Evolutionary conservation across 306 rosid species (phyloP), one percentile per base, ranked within the genome.

Genomic region (Quillaja saponaria): DNA sequence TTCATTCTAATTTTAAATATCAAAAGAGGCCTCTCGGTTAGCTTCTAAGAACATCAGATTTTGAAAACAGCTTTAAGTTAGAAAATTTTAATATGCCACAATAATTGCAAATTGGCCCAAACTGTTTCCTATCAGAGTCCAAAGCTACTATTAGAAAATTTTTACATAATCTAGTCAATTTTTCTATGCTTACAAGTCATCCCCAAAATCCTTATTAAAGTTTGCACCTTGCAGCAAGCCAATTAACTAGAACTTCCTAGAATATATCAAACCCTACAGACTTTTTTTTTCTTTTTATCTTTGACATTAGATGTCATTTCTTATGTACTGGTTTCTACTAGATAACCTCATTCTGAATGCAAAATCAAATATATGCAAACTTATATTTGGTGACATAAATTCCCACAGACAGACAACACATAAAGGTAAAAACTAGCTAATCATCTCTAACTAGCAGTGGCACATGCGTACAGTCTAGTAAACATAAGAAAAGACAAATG

Each of bases 191-290:
- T 61, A 53, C n/a, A n/a, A n/a, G n/a, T n/a, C n/a, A n/a, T n/a
- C n/a, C n/a, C n/a, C n/a, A n/a, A n/a, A n/a, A n/a, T n/a, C n/a
- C n/a, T n/a, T n/a, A n/a, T n/a, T n/a, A n/a, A n/a, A n/a, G n/a
- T n/a, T n/a, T n/a, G n/a, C n/a, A n/a, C n/a, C n/a, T n/a, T n/a
- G 37, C 21, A 52, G 40, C 63, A 53, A 41, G 46, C 52, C 31
- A 60, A 62, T 21, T 34, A 61, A 61, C 31, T 62, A 44, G 44
- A 53, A 61, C 64, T n/a, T 47, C 20, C 34, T 5, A 8, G 17
- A 49, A 52, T n/a, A 14, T 19, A n/a, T 18, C 13, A 60, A 60
- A 34, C 45, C 41, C 28, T 21, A 18, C 49, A 50, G 5, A 9
- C 13, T 20, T 37, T 19, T 20, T 25, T 41, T 69, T 41, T 49